Evolutionary conservation across 2,329 filamentous ascomycete species (phyloP), one percentile per base, ranked within the genome.

Genomic region (Grosmannia serpens): DNA sequence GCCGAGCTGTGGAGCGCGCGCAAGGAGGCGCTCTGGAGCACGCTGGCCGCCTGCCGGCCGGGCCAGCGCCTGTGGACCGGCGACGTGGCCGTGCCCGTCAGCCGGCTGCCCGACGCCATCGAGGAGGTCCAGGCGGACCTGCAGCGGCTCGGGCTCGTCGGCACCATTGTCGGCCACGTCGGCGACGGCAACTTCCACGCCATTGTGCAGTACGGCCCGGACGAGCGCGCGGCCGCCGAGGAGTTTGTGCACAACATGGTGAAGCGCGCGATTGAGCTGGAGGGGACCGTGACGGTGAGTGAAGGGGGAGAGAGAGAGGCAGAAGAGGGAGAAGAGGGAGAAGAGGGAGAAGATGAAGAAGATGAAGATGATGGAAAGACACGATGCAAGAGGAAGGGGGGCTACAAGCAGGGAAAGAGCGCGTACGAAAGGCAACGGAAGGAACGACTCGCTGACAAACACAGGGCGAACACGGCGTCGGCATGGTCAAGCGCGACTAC

Each of bases 11-110:
- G 89, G 89, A 86, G 84, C 65, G 89, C 89, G 26, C 75, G 89
- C 51, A 95, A 95, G 73, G 87, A 91, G 71, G 88, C 88, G 1
- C 77, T 95, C 44, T 94, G 89, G 89, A 87, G 83, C 66, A 85
- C 87, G 59, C 85, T 89, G 77, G 82, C 87, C 0, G 76, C 85
- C 67, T 82, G 71, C 74, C 82, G 71, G 73, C 80, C 68, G 51
- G 81, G 77, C n/a, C 85, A 91, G 63, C 83, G 82, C 58, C 86
- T 94, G 4, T 94, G 89, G 89, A 92, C 89, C 0, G 89, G 88
- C 1, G 89, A 95, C 67, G 89, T 94, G 13, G 89, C 89, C 0
- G 89, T 95, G 57, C 89, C 89, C 17, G 85, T 94, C 69, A 88
- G 83, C 62, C 76, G 80, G 61, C 70, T 94, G 65, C 82, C 89